Base-by-base conservation (phyloP, 257 asterid genomes). In the Primulina huaijiensis region DNA sequence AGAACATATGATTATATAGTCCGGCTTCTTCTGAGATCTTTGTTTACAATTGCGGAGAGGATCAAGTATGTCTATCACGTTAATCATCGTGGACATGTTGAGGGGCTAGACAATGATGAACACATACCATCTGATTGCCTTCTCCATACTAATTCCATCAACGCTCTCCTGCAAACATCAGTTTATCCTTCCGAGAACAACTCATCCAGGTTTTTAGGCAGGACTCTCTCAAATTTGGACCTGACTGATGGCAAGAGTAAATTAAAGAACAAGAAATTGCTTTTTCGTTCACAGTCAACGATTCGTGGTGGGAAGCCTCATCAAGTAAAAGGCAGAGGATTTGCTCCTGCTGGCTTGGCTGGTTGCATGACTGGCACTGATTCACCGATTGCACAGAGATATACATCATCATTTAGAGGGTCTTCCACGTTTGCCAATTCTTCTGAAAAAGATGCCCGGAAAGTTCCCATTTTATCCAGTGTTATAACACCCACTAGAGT, bases 191-290 rank as follows among this genome's bases (percentile, higher is more conserved):
- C 74, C 43, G 88, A 78, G 53, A 86, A 68, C 69, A 82, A 80
- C 70, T 20, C 67, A 20, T 50, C 74, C 4, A 70, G 79, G 55
- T 81, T 81, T 25, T 71, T 87, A 65, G 95, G 91, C 73, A 86
- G 95, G 77, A 82, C 96, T 19, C 82, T 86, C 67, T 90, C 98
- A n/a, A 85, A 78, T 78, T 71, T 88, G 76, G 91, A 92, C 43
- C 63, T 80, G 19, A 81, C 80, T 38, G 72, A 77, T 33, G 82
- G 75, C 46, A 90, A 84, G 80, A 76, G 76, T 43, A 77, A 72
- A 72, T 78, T 75, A 20, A 86, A 78, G 78, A 79, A 63, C 76
- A 80, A 34, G 60, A 87, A 81, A 43, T 70, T 67, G 60, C 85
- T 75, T 55, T 14, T 31, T 20, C 80, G 88, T 23, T 81, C 86